phyloP scores from a whole-genome alignment of 2,329 filamentous ascomycete species.

The Colletotrichum orbiculare region DNA sequence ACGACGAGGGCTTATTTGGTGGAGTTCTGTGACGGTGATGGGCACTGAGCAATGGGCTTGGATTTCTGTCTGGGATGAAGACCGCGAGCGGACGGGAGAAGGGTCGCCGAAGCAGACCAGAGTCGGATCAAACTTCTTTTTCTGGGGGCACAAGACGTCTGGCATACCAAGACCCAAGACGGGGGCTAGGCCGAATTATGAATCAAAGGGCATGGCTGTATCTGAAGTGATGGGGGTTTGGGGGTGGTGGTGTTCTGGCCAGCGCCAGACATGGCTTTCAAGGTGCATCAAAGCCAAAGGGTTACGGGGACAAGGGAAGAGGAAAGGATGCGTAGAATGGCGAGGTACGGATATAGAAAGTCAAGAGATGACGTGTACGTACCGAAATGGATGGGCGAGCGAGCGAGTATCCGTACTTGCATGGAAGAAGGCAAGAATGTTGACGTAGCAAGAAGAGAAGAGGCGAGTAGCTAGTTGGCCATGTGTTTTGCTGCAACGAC shows the following conservation, averaged over 20 bases:
- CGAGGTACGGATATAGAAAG: background rate
- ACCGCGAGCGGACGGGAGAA: conserved; percentile 23
- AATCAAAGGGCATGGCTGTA: conserved; percentile 23
- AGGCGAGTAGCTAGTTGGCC: too few species aligned
- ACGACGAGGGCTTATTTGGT: conserved; percentile 32
- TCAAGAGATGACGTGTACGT: conserved; percentile 14
- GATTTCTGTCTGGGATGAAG: background rate
- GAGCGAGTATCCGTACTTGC: too few species aligned
- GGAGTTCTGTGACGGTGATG: background rate
- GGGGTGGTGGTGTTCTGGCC: conserved; percentile 12
- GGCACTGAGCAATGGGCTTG: conserved; percentile 4
- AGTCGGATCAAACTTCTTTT: conserved; percentile 20
- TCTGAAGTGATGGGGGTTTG: conserved; percentile 1
- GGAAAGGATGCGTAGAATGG: conserved; percentile 9
- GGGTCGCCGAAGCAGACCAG: conserved; percentile 21
- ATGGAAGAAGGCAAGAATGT: too few species aligned
- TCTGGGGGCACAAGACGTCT: background rate
- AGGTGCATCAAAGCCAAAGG: conserved; percentile 7
- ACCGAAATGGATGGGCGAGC: conserved; percentile 1
- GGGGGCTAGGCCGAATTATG: conserved; percentile 23
- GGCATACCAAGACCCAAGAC: conserved; percentile 5
- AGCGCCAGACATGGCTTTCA: conserved; percentile 8
- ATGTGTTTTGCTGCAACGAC: too few species aligned
- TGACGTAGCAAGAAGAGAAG: too few species aligned
- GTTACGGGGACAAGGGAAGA: conserved; percentile 19